A percentile compares a stretch with the other conserved stretches of the same genome.
Evolutionary conservation across 306 rosid species (phyloP).

Genomic region (Corylus avellana): DNA sequence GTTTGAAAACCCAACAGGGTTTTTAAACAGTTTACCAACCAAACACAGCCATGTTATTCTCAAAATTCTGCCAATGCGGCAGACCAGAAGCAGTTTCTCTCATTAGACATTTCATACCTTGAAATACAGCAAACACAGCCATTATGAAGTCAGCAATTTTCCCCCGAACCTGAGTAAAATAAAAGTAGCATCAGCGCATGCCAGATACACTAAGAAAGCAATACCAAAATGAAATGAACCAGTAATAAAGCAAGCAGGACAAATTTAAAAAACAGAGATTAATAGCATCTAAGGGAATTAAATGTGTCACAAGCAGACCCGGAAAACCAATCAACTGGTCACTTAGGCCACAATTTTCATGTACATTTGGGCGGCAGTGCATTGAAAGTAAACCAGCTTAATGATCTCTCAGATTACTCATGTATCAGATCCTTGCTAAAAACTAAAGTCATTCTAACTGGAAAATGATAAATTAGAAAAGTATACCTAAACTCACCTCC

Average conservation of each 20-base stretch:
- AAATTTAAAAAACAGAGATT: neutral
- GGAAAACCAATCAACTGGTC: constrained; percentile 8
- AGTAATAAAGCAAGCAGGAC: neutral
- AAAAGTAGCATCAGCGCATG: constrained; percentile 29
- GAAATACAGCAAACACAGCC: constrained; percentile 75
- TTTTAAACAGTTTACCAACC: too few species aligned
- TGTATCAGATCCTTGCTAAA: neutral
- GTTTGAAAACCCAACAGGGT: too few species aligned
- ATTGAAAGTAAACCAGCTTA: neutral
- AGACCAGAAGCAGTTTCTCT: neutral
- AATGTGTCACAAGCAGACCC: neutral
- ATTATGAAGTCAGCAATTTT: constrained; percentile 66
- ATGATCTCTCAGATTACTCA: constrained; percentile 4
- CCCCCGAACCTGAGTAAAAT: constrained; percentile 56
- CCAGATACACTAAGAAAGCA: constrained; percentile 1
- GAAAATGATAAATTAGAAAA: constrained; percentile 20
- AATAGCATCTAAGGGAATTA: constrained; percentile 9
- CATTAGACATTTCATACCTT: constrained; percentile 50
- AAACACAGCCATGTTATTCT: neutral
- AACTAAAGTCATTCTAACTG: neutral
- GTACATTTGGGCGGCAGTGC: neutral
- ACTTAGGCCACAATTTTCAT: neutral
- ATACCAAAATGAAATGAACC: neutral
- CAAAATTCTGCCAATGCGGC: neutral
- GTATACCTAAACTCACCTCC: constrained; percentile 55